Conservation (phyloP, 2,329 filamentous ascomycete species). For the Daldinia eschscholtzii region DNA sequence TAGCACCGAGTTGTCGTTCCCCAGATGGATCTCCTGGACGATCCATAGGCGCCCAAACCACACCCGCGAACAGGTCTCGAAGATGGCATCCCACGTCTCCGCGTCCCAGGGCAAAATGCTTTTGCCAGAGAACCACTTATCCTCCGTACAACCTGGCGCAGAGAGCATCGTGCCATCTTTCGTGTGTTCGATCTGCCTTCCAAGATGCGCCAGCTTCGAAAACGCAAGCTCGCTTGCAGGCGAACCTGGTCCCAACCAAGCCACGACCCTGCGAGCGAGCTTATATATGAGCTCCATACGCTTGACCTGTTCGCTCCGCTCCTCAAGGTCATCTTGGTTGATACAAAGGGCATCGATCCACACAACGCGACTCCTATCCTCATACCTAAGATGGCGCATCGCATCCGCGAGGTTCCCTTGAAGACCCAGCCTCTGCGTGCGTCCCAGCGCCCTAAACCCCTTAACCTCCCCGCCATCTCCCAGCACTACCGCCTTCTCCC, state of each 20-base stretch:
- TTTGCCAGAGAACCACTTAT: neutral
- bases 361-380: conserved; percentile 31
- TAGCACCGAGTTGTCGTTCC: conserved; percentile 23
- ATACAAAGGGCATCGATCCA: conserved; percentile 45
- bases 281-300: conserved; percentile 42
- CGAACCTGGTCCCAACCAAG: conserved; percentile 38
- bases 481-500: conserved; percentile 11
- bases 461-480: neutral
- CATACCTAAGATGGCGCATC: conserved; percentile 36
- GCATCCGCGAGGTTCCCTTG: conserved; percentile 29
- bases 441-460: neutral
- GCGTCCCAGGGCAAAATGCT: conserved; percentile 7
- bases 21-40: conserved; percentile 43
- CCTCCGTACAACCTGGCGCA: conserved; percentile 21
- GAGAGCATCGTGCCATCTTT: neutral
- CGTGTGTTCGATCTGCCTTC: conserved; percentile 19
- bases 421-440: conserved; percentile 11
- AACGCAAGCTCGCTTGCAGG: conserved; percentile 22
- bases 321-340: conserved; percentile 34
- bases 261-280: conserved; percentile 34
- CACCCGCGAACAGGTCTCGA: neutral
- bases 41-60: conserved; percentile 41
- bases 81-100: conserved; percentile 25
- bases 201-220: conserved; percentile 22
- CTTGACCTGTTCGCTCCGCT: conserved; percentile 36